These are phyloP conservation scores for Amphirosellinia nigrospora DNA, from an alignment of 495 filamentous ascomycete genomes.

Conservation along the genomic window DNA sequence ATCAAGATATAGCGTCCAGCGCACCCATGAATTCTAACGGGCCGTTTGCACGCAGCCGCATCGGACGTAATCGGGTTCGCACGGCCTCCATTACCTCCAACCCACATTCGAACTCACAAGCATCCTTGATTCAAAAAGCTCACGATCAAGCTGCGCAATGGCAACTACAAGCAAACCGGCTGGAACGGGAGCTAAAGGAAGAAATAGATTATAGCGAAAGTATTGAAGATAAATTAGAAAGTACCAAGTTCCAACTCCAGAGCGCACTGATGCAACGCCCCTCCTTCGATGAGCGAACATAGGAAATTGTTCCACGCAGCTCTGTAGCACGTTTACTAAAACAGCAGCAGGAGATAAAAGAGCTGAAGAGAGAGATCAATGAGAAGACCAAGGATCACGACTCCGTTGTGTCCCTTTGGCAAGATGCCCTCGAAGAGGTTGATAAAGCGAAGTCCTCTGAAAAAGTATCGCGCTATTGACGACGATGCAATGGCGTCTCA, in stretches of 20 bases:
- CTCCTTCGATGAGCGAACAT: neutral
- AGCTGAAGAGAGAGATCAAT: neutral
- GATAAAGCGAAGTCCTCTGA: neutral
- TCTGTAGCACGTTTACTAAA: neutral
- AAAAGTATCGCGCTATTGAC: neutral
- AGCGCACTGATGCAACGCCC: neutral
- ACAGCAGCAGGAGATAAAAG: neutral
- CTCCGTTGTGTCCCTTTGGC: neutral
- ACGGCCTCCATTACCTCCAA: too few relatives aligned
- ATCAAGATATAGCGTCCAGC: too few relatives aligned
- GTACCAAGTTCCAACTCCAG: neutral
- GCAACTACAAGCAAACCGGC: neutral
- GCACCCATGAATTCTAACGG: too few relatives aligned
- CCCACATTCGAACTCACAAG: too few relatives aligned
- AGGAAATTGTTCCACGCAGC: neutral
- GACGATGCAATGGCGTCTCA: constrained; percentile 3
- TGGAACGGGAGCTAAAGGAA: neutral
- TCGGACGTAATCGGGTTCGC: too few relatives aligned
- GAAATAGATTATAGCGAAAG: neutral
- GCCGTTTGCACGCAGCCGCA: too few relatives aligned
- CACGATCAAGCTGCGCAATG: neutral
- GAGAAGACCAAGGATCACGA: neutral
- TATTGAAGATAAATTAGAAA: neutral
- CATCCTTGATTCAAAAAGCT: too few relatives aligned
- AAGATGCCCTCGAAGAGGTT: neutral